These are phyloP conservation scores for Aureobasidium sp. DNA, from an alignment of 2,329 filamentous ascomycete genomes.

Conservation along the genomic window DNA sequence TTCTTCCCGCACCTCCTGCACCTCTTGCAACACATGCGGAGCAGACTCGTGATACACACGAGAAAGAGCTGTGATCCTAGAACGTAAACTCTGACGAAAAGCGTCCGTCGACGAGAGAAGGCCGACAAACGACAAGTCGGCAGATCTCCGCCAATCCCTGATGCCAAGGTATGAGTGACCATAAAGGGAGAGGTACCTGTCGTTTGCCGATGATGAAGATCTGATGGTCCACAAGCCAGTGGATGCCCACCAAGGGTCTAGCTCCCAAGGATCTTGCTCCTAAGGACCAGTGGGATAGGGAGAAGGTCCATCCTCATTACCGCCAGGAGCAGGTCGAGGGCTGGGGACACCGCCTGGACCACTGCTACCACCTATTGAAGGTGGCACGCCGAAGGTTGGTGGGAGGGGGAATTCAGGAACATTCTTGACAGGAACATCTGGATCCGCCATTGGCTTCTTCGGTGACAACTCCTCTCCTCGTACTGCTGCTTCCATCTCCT, in stretches of 20 bases:
- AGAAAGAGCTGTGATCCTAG: neutral
- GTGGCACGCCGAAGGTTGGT: slow-evolving; percentile 10
- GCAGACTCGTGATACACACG: neutral
- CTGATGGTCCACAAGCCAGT: neutral
- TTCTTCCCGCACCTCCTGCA: neutral
- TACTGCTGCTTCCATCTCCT: slow-evolving; percentile 86
- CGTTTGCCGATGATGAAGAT: neutral
- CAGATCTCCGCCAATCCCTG: neutral
- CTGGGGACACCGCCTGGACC: slow-evolving; percentile 7
- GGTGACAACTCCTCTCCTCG: slow-evolving; percentile 69
- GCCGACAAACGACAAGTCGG: neutral
- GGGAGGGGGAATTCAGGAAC: slow-evolving; percentile 46
- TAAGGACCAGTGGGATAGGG: slow-evolving; percentile 13
- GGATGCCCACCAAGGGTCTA: neutral
- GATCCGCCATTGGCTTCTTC: slow-evolving; percentile 57
- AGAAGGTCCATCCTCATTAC: slow-evolving; percentile 13
- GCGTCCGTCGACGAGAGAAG: neutral
- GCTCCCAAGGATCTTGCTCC: neutral
- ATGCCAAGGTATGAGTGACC: neutral
- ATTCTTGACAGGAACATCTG: slow-evolving; percentile 55
- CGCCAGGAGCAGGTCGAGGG: neutral
- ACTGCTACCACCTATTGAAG: neutral
- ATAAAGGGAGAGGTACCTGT: neutral
- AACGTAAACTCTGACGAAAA: neutral
- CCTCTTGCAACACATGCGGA: no score